A percentile compares a stretch with the other conserved stretches of the same genome.
These are phyloP conservation scores for Lachancea sp. DNA, from an alignment of 805 yeast species.

Conservation along the genomic window DNA sequence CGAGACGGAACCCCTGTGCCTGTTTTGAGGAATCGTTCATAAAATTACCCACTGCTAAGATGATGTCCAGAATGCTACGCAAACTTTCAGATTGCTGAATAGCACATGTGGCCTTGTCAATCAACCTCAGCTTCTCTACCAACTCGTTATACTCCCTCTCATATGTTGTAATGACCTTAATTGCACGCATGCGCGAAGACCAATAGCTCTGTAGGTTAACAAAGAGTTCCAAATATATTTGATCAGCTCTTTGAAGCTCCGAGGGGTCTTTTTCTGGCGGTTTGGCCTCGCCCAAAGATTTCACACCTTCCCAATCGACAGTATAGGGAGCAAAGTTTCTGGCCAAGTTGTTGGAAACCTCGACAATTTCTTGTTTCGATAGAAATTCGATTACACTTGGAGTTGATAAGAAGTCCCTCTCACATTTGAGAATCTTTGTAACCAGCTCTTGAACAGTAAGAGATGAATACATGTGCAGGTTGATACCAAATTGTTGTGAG, in stretches of 20 bases:
- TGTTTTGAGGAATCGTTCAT: constrained; percentile 93
- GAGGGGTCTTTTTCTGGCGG: constrained; percentile 63
- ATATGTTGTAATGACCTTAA: constrained; percentile 60
- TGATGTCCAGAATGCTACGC: constrained; percentile 70
- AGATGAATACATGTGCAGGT: constrained; percentile 69
- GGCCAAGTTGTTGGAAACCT: constrained; percentile 63
- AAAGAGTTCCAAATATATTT: constrained; percentile 73
- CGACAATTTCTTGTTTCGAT: constrained; percentile 65
- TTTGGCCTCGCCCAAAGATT: constrained; percentile 34
- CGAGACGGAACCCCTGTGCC: constrained; percentile 86
- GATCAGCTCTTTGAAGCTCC: constrained; percentile 82
- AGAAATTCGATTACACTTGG: constrained; percentile 79
- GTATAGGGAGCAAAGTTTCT: constrained; percentile 77
- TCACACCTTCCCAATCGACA: constrained; percentile 52
- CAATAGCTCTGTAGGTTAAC: constrained; percentile 84
- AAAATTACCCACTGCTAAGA: constrained; percentile 87
- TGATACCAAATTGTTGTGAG: constrained; percentile 93
- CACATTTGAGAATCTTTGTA: constrained; percentile 67
- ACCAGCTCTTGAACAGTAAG: constrained; percentile 62
- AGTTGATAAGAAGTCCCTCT: constrained; percentile 60
- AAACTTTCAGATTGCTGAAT: constrained; percentile 62
- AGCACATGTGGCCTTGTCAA: constrained; percentile 69
- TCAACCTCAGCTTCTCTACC: constrained; percentile 53
- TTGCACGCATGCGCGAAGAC: constrained; percentile 84
- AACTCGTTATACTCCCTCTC: constrained; percentile 76